These are phyloP conservation scores for Trichosporon faecale DNA, from an alignment of 1,284 basidiomycete species.

Conservation along the genomic window DNA sequence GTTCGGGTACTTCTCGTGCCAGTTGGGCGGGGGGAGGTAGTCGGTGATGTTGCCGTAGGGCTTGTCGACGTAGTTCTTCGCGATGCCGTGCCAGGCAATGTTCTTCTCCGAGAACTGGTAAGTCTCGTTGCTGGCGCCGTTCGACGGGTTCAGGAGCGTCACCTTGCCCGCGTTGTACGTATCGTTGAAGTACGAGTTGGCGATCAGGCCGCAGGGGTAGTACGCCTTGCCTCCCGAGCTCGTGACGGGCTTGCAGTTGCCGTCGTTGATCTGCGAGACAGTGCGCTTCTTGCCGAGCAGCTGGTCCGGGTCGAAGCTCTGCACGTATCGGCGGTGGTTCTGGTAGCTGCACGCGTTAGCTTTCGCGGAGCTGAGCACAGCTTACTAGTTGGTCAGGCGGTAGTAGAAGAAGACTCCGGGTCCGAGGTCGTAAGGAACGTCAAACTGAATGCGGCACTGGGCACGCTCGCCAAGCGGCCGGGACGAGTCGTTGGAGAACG, in stretches of 20 bases:
- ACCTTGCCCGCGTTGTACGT: slow-evolving; percentile 64
- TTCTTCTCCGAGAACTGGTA: slow-evolving; percentile 77
- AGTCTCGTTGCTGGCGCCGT: slow-evolving; percentile 55
- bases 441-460: slow-evolving; percentile 75
- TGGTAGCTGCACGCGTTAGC: slow-evolving; percentile 61
- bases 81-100: slow-evolving; percentile 93
- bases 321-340: slow-evolving; percentile 97
- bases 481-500: slow-evolving; percentile 58
- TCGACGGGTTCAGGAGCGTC: slow-evolving; percentile 58
- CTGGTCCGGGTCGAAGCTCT: slow-evolving; percentile 82
- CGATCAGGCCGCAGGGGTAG: slow-evolving; percentile 96
- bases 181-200: slow-evolving; percentile 98
- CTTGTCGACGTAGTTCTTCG: slow-evolving; percentile 74
- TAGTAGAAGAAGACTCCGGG: slow-evolving; percentile 90
- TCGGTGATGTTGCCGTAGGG: slow-evolving; percentile 58
- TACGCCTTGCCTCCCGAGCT: slow-evolving; percentile 59
- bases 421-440: slow-evolving; percentile 73
- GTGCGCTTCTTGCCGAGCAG: slow-evolving; percentile 65
- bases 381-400: slow-evolving; percentile 80
- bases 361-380: neutral
- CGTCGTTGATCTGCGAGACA: slow-evolving; percentile 59
- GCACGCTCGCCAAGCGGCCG: slow-evolving; percentile 56
- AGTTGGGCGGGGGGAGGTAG: slow-evolving; percentile 91
- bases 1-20: slow-evolving; percentile 68
- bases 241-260: slow-evolving; percentile 88